These are phyloP conservation scores for Talaromyces verruculosus DNA, from an alignment of 2,329 filamentous ascomycete species.

Conservation along the genomic window DNA sequence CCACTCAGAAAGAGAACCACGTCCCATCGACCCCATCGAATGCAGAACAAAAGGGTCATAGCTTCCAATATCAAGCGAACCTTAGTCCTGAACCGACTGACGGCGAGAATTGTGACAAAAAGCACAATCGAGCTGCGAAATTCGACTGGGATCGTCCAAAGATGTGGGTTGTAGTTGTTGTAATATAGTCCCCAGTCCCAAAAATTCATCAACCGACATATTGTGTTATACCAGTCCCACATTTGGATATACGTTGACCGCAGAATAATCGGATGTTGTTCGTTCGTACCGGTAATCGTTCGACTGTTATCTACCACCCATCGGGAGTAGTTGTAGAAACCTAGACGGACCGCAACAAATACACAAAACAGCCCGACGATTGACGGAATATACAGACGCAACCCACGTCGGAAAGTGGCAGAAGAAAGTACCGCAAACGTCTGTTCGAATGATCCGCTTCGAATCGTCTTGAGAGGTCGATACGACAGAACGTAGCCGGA, in stretches of 20 bases:
- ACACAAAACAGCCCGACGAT: slow-evolving; percentile 43
- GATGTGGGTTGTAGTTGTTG: slow-evolving; percentile 48
- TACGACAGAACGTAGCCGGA: slow-evolving; percentile 51
- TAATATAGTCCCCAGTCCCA: slow-evolving; percentile 43
- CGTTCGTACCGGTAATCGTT: slow-evolving; percentile 42
- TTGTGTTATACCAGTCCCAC: slow-evolving; percentile 38
- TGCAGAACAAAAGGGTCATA: slow-evolving; percentile 40
- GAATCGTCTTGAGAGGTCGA: slow-evolving; percentile 43
- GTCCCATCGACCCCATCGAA: slow-evolving; percentile 47
- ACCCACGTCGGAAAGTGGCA: slow-evolving; percentile 45
- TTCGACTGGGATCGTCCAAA: slow-evolving; percentile 50
- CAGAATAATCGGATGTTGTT: slow-evolving; percentile 46
- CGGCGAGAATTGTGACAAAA: slow-evolving; percentile 43
- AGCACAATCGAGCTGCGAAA: slow-evolving; percentile 48
- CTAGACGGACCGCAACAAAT: slow-evolving; percentile 44
- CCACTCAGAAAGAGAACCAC: slow-evolving; percentile 45
- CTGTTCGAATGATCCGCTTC: slow-evolving; percentile 39
- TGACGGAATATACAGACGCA: slow-evolving; percentile 47
- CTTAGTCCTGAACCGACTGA: slow-evolving; percentile 37
- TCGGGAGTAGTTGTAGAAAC: slow-evolving; percentile 42
- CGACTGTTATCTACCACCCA: slow-evolving; percentile 37
- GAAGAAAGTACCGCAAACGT: slow-evolving; percentile 44
- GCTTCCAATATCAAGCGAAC: slow-evolving; percentile 38
- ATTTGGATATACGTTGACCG: slow-evolving; percentile 35
- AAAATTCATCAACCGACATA: slow-evolving; percentile 38